Percentiles rank a stretch among this genome's conserved stretches.
Conservation (phyloP, 352 stramenopile species). For the Globisporangium orthogonon region DNA sequence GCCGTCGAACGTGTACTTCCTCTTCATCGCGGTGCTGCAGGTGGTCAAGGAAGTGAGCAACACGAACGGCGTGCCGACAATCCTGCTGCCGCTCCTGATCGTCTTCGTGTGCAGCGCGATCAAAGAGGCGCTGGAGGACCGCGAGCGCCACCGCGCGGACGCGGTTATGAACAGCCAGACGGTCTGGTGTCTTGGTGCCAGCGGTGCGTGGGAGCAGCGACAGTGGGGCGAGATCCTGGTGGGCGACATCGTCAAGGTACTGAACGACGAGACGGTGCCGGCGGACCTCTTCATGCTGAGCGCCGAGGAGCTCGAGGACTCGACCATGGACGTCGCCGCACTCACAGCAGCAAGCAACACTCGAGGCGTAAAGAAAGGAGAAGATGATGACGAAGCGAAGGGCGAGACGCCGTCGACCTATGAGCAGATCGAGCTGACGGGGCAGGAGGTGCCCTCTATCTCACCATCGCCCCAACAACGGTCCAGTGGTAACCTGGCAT, state of each 20-base stretch:
- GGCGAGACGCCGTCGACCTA: slow-evolving; percentile 2
- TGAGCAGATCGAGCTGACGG: slow-evolving; percentile 9
- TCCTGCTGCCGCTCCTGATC: slow-evolving; percentile 61
- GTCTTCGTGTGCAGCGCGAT: slow-evolving; percentile 80
- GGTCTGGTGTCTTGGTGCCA: slow-evolving; percentile 37
- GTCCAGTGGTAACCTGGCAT: slow-evolving; percentile 43
- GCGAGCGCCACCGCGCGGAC: slow-evolving; percentile 71
- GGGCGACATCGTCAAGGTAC: slow-evolving; percentile 78
- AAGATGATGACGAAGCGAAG: slow-evolving; percentile 1
- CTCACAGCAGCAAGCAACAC: not conserved
- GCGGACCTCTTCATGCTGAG: slow-evolving; percentile 70
- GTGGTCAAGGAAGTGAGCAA: slow-evolving; percentile 82
- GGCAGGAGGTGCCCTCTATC: not conserved
- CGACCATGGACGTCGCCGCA: slow-evolving; percentile 21
- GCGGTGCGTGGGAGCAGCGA: slow-evolving; percentile 38
- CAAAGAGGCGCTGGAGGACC: slow-evolving; percentile 80
- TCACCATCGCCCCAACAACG: slow-evolving; percentile 5
- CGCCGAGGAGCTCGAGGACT: slow-evolving; percentile 42
- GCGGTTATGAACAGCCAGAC: slow-evolving; percentile 58
- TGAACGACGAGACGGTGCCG: slow-evolving; percentile 54
- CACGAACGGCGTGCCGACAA: slow-evolving; percentile 78
- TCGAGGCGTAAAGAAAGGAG: slow-evolving; percentile 4
- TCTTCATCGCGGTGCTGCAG: slow-evolving; percentile 83
- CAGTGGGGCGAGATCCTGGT: slow-evolving; percentile 68
- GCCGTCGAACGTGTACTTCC: slow-evolving; percentile 83